These are phyloP conservation scores for Lepiota venenata DNA, from an alignment of 768 basidiomycete genomes.

Conservation along the genomic window DNA sequence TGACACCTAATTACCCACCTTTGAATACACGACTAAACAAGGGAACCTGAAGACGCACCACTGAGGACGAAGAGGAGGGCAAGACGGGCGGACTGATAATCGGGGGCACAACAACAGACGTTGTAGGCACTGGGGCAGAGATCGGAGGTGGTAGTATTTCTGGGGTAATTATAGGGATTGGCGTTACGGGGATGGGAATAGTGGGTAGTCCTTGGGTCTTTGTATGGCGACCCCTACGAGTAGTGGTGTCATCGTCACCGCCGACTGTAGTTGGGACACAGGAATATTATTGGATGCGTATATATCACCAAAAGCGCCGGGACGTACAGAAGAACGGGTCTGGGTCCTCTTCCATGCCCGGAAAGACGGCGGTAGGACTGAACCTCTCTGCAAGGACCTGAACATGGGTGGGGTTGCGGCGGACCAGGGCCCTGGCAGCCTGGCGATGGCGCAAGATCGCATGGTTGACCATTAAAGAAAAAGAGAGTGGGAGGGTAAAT, in stretches of 20 bases:
- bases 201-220: not conserved
- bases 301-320: not conserved
- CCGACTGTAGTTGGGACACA: not conserved
- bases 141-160: not conserved
- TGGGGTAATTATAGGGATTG: not conserved
- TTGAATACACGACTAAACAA: not conserved
- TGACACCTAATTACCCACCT: not conserved
- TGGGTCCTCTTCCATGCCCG: not conserved
- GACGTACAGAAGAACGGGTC: not conserved
- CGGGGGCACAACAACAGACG: not conserved
- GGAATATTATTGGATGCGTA: not conserved
- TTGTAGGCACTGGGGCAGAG: not conserved
- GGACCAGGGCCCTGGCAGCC: slow-evolving; percentile 1
- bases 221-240: too few relatives aligned
- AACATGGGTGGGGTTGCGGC: slow-evolving; percentile 1
- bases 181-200: not conserved
- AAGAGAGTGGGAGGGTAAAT: slow-evolving; percentile 1
- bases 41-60: not conserved
- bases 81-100: not conserved
- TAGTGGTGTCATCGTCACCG: too few relatives aligned
- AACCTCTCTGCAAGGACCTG: slow-evolving; percentile 9
- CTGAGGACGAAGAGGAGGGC: not conserved
- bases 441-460: not conserved
- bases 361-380: slow-evolving; percentile 8
- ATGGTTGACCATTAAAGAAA: slow-evolving; percentile 9